Percentiles rank a stretch among this genome's conserved stretches.
Evolutionary conservation across 768 basidiomycete species (phyloP).

Genomic region (Mycena galericulata): DNA sequence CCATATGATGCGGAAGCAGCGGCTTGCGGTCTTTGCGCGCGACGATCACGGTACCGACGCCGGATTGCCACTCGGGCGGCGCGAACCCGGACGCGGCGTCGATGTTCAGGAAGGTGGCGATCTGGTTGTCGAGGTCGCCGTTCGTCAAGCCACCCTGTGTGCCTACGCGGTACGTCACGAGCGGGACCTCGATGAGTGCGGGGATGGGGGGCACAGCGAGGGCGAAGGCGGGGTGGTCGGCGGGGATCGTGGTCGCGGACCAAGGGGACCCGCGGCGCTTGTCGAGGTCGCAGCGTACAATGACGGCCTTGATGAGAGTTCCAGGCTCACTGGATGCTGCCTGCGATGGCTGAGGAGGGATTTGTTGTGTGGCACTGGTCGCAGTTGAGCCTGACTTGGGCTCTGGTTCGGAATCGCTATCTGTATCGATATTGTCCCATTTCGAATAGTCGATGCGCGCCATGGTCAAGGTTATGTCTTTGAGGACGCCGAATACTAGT

Average conservation of each 20-base stretch:
- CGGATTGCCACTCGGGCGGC: slow-evolving; percentile 2
- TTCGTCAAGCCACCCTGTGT: not conserved
- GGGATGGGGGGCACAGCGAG: not conserved
- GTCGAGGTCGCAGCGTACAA: no score
- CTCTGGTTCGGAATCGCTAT: no score
- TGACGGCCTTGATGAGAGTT: no score
- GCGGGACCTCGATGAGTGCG: not conserved
- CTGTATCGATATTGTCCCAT: no score
- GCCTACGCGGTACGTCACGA: not conserved
- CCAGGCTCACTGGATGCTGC: no score
- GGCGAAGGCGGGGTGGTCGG: not conserved
- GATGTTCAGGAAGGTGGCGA: slow-evolving; percentile 4
- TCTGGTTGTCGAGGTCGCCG: not conserved
- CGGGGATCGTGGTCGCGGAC: not conserved
- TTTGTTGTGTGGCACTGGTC: no score
- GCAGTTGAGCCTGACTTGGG: no score
- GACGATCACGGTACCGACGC: slow-evolving; percentile 2
- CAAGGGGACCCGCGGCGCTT: no score
- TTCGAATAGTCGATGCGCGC: no score
- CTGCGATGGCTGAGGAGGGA: no score
- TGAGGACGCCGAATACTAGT: no score
- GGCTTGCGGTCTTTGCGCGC: slow-evolving; percentile 11
- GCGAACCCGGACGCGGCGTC: not conserved
- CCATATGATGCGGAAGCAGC: not conserved
- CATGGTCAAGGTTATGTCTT: no score